Evolutionary conservation across 2,329 filamentous ascomycete genomes (phyloP), one percentile per base, ranked within the genome.

Genomic region (Leptographium galeiforme): DNA sequence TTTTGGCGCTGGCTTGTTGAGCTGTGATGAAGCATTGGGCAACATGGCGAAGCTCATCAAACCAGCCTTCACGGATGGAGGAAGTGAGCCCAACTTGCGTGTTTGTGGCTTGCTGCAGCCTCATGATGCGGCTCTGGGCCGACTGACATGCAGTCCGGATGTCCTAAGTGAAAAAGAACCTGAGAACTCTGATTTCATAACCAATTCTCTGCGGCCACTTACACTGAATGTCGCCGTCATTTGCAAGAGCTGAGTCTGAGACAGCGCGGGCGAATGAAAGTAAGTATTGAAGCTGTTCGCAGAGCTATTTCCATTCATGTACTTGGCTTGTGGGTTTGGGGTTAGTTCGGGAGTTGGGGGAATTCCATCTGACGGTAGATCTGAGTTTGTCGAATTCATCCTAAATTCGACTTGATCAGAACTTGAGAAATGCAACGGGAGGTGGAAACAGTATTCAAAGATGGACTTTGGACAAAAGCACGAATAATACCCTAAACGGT

Each of bases 1-100:
- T 40, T 13, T 43, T 57, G 11, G 56, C 52, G n/a, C 49, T 52
- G 10, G 56, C 43, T 19, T 57, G 53, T 48, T 57, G 58, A 18
- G 58, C 58, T 12, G 55, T 50, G 19, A 61, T 54, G 52, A 61
- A 59, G 41, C 51, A 53, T 50, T 61, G 58, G 2, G 57, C 59
- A 30, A 61, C 50, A 2, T 45, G 30, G 1, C 57, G 54, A 12
- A 60, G 52, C 39, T 58, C 55, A 2, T 53, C 46, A 14, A 54
- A 60, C 56, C 55, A 58, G 0, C 36, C 36, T 8, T 56, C 55
- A 2, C 58, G 57, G 10, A 56, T 50, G 1, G 48, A 13, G 1
- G 54, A 43, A 0, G 53, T 56, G 1, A 61, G 51, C 12, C 58
- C 56, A n/a, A 54, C 55, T 30, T 61, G 56, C n/a, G 43, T 55